Percentiles rank a stretch among this genome's conserved stretches.
Evolutionary conservation across 73 alveolate genomes (phyloP).

Genomic region (Tetrahymena thermophila): DNA sequence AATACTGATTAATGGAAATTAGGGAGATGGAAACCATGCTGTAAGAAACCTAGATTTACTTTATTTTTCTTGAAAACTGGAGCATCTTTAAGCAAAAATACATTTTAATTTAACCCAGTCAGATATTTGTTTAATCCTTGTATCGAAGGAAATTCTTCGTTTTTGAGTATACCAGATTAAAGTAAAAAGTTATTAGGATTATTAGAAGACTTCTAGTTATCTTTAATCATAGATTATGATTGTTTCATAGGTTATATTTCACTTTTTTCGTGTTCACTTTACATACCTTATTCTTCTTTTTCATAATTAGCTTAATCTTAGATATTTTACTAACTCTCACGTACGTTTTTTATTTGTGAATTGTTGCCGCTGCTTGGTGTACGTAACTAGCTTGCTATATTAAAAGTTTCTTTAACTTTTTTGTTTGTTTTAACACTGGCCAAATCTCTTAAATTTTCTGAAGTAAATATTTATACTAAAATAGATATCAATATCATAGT

Average conservation of each 20-base stretch:
- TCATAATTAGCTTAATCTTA: not conserved
- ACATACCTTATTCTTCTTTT: not conserved
- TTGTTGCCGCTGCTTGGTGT: not conserved
- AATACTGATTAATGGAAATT: not conserved
- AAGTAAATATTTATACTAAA: not conserved
- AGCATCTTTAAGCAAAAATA: not conserved
- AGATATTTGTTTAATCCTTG: not conserved
- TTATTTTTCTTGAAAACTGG: not conserved
- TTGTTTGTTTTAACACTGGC: not conserved
- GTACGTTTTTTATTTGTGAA: not conserved
- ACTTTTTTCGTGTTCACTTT: not conserved
- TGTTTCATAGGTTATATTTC: not conserved
- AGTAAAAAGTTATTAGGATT: not conserved
- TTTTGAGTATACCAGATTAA: not conserved
- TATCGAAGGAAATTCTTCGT: not conserved
- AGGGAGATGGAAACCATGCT: not conserved
- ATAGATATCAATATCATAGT: not conserved
- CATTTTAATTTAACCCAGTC: not conserved
- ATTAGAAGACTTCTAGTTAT: not conserved
- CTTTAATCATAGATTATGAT: not conserved
- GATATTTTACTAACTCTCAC: not conserved
- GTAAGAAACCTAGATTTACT: not conserved
- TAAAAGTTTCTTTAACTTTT: not conserved
- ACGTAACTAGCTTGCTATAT: not conserved
- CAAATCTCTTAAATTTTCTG: not conserved